Conservation (phyloP, 306 rosid species). For the Cucumis cinereus region DNA sequence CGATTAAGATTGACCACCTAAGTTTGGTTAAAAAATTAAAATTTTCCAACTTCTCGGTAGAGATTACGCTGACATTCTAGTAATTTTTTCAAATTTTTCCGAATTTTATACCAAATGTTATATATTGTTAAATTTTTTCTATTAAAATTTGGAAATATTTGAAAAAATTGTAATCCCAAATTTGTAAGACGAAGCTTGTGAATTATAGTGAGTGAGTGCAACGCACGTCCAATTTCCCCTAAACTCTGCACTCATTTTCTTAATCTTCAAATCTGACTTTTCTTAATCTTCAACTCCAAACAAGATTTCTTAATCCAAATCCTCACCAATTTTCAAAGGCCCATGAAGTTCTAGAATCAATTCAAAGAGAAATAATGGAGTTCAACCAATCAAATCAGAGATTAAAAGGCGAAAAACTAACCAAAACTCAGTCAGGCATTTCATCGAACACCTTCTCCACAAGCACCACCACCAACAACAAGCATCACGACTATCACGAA, state of each 20-base stretch:
- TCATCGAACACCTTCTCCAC: background rate
- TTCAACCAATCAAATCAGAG: background rate
- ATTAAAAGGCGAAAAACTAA: background rate
- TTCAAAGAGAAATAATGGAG: background rate
- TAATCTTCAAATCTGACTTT: too few relatives aligned
- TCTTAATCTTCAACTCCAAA: background rate
- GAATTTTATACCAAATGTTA: too few relatives aligned
- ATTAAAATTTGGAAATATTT: too few relatives aligned
- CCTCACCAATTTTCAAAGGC: background rate
- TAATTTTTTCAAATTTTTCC: too few relatives aligned
- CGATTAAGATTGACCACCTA: too few relatives aligned
- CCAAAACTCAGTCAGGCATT: background rate
- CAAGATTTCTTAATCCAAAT: background rate
- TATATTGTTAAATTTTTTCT: too few relatives aligned
- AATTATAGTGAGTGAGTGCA: background rate
- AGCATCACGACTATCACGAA: background rate
- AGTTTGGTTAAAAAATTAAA: too few relatives aligned
- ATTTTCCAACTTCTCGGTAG: too few relatives aligned
- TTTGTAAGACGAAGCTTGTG: too few relatives aligned
- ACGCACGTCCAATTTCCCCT: background rate
- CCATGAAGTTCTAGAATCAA: background rate
- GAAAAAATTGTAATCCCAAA: too few relatives aligned
- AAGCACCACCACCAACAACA: background rate
- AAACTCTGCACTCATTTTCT: background rate
- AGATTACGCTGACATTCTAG: too few relatives aligned